Evolutionary conservation across 371 early-diverging fungal species (phyloP).

Genomic region (Blastocladiella emersonii): DNA sequence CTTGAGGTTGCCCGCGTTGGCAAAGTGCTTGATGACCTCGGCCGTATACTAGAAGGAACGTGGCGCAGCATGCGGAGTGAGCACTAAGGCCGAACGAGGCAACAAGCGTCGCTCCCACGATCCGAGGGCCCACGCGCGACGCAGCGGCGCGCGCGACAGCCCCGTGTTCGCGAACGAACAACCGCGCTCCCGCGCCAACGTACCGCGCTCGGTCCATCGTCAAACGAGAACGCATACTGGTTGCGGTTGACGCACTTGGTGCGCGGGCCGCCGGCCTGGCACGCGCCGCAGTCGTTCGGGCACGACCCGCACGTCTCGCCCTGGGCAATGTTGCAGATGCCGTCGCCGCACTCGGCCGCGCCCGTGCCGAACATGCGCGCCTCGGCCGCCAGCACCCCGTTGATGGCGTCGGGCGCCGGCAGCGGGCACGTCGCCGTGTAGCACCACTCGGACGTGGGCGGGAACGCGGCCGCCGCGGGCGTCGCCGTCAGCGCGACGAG

Average conservation of each 20-base stretch:
- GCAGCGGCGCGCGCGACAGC: too few species aligned
- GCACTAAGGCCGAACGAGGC: not conserved
- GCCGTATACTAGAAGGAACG: not conserved
- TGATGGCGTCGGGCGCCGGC: not conserved
- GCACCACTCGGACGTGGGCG: not conserved
- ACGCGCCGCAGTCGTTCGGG: conserved; percentile 1
- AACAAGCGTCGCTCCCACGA: not conserved
- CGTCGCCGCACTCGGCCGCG: not conserved
- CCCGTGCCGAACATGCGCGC: not conserved
- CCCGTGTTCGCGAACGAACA: too few species aligned
- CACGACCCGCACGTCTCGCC: conserved; percentile 1
- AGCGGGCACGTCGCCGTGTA: not conserved
- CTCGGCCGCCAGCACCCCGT: not conserved
- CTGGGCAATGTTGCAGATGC: not conserved
- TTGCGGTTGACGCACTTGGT: not conserved
- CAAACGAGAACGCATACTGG: not conserved
- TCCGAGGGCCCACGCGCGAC: too few species aligned
- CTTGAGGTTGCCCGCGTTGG: not conserved
- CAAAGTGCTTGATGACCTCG: not conserved
- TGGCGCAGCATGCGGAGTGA: not conserved
- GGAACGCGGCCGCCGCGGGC: not conserved
- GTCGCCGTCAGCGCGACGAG: too few species aligned
- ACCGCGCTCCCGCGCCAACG: too few species aligned
- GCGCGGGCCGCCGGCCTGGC: not conserved
- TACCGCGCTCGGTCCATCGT: not conserved